A percentile compares a stretch with the other conserved stretches of the same genome.
Conservation (phyloP, 2,329 filamentous ascomycete genomes). For the Diplocarpon mali region DNA sequence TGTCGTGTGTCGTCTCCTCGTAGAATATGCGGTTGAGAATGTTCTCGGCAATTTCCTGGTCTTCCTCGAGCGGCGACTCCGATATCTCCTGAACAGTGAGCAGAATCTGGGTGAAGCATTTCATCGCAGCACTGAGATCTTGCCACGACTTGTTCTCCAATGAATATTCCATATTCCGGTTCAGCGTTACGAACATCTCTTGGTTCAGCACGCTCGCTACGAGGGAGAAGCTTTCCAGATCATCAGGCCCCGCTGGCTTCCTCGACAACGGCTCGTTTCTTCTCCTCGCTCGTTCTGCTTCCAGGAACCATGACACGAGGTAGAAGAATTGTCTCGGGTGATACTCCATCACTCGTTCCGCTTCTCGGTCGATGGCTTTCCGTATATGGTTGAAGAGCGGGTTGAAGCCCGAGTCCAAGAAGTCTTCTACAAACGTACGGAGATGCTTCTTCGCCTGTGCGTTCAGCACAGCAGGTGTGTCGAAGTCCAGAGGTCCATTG, state of each 20-base stretch:
- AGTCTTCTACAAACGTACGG: constrained; percentile 77
- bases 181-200: constrained; percentile 85
- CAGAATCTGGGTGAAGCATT: constrained; percentile 89
- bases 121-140: constrained; percentile 77
- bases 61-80: constrained; percentile 73
- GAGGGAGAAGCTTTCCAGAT: constrained; percentile 69
- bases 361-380: constrained; percentile 83
- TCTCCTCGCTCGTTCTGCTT: constrained; percentile 68
- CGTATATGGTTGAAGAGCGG: constrained; percentile 76
- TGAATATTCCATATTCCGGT: constrained; percentile 67
- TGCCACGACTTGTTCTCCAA: constrained; percentile 80
- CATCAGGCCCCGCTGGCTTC: constrained; percentile 35
- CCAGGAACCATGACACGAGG: constrained; percentile 82
- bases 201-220: constrained; percentile 87
- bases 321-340: constrained; percentile 87
- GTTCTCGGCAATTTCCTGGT: constrained; percentile 96
- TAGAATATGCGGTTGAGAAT: constrained; percentile 97
- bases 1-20: constrained; percentile 87
- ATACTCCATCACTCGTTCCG: constrained; percentile 64
- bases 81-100: constrained; percentile 90
- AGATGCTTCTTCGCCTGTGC: constrained; percentile 65
- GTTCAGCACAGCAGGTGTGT: constrained; percentile 59
- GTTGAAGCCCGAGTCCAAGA: constrained; percentile 92
- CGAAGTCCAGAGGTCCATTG: constrained; percentile 62
- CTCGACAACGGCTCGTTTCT: constrained; percentile 44